Percentiles rank a stretch among this genome's conserved stretches.
These are phyloP conservation scores for Pilatotrama ljubarskyi DNA, from an alignment of 768 basidiomycete genomes.

Conservation along the genomic window DNA sequence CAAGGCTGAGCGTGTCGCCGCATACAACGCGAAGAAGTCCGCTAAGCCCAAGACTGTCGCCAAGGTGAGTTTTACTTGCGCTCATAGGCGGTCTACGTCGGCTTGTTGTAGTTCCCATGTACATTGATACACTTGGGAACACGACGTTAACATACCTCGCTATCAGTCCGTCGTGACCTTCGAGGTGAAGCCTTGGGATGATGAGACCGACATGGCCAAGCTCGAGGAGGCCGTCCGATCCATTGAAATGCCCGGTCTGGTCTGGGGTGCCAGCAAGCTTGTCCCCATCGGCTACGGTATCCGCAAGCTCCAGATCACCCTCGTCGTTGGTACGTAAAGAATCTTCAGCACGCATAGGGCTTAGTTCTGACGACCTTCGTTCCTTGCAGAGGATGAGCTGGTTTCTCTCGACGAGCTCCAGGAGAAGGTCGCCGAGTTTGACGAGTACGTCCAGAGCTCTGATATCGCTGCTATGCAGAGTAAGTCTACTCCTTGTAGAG, in stretches of 20 bases:
- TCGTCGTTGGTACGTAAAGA: conserved; percentile 46
- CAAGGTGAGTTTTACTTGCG: conserved; percentile 55
- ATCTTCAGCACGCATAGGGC: conserved; percentile 42
- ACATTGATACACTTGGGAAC: conserved; percentile 3
- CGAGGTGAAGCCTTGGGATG: conserved; percentile 99
- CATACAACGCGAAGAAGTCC: conserved; percentile 93
- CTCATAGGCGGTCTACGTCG: neutral
- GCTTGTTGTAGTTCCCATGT: neutral
- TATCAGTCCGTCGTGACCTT: conserved; percentile 92
- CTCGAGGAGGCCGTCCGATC: conserved; percentile 84
- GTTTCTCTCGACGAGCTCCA: conserved; percentile 92
- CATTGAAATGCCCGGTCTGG: conserved; percentile 84
- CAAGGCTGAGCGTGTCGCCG: conserved; percentile 88
- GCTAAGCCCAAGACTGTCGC: conserved; percentile 84
- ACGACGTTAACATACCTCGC: conserved; percentile 7
- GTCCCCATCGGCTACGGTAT: conserved; percentile 94
- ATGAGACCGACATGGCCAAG: conserved; percentile 94
- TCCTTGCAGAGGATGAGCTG: conserved; percentile 82
- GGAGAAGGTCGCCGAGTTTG: conserved; percentile 83
- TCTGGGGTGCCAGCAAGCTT: conserved; percentile 94
- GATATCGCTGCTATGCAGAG: conserved; percentile 96
- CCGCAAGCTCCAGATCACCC: conserved; percentile 80
- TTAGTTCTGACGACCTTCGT: conserved; percentile 18
- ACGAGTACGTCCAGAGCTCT: conserved; percentile 88
- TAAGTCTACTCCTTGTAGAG: conserved; percentile 33